Percentiles rank a stretch among this genome's conserved stretches.
phyloP scores from a whole-genome alignment of 73 alveolate genomes.

The Breviolum minutum region DNA sequence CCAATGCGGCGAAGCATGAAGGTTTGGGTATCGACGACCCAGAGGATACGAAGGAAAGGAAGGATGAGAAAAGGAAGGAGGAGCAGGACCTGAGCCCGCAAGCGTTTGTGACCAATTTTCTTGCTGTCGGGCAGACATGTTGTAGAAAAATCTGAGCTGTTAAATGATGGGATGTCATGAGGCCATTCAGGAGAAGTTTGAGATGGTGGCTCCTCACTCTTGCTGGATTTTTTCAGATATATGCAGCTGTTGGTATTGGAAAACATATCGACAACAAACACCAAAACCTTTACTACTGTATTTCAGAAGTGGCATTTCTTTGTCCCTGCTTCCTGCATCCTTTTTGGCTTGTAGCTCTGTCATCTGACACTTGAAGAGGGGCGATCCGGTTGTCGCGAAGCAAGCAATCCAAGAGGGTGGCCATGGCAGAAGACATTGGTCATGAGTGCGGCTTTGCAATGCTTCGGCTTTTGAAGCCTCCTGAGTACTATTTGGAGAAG shows the following conservation, averaged over 20 bases:
- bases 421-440: slow-evolving; percentile 77
- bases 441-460: slow-evolving; percentile 95
- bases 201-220: too few species aligned
- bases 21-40: slow-evolving; percentile 55
- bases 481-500: slow-evolving; percentile 90
- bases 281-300: too few species aligned
- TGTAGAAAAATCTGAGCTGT: too few species aligned
- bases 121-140: too few species aligned
- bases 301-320: too few species aligned
- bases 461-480: slow-evolving; percentile 92
- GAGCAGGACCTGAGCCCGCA: background rate
- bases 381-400: slow-evolving; percentile 2
- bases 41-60: background rate
- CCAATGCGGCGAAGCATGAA: slow-evolving; percentile 59
- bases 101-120: too few species aligned
- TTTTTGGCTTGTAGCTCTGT: slow-evolving; percentile 15
- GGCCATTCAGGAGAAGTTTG: too few species aligned
- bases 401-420: background rate
- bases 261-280: too few species aligned
- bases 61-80: background rate
- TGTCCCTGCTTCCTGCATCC: background rate
- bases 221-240: too few species aligned
- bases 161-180: too few species aligned
- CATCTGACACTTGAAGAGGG: slow-evolving; percentile 19
- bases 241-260: too few species aligned